Conservation (phyloP, 2,329 filamentous ascomycete species). For the Gaeumannomyces sp. region DNA sequence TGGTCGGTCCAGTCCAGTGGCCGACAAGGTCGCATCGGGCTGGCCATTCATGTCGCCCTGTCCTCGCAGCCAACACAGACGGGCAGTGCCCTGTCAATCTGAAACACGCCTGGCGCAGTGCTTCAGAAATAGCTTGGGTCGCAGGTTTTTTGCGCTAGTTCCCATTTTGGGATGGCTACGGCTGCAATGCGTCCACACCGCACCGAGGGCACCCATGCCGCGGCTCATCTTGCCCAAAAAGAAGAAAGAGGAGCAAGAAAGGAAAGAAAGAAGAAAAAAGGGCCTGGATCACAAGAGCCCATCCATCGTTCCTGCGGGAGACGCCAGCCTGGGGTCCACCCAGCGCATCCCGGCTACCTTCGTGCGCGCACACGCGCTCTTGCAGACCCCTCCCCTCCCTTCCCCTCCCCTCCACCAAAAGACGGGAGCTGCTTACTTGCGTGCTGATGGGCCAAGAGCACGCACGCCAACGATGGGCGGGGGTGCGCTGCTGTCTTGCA, state of each 20-base stretch:
- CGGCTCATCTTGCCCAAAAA: constrained; percentile 6
- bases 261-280: neutral
- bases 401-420: neutral
- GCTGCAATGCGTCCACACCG: neutral
- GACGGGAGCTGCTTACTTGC: neutral
- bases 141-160: constrained; percentile 29
- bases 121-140: constrained; percentile 37
- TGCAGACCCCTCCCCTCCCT: neutral
- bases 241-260: neutral
- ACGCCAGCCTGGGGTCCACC: neutral
- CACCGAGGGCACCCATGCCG: neutral
- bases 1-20: constrained; percentile 3
- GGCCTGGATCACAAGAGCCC: neutral
- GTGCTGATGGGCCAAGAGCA: neutral
- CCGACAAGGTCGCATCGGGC: constrained; percentile 4
- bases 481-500: neutral
- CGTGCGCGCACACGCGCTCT: neutral
- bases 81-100: constrained; percentile 28
- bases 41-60: neutral
- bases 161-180: constrained; percentile 18
- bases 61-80: constrained; percentile 1
- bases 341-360: neutral
- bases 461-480: neutral
- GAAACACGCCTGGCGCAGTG: constrained; percentile 46
- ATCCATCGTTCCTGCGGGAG: neutral